Evolutionary conservation across 495 filamentous ascomycete genomes (phyloP).

Genomic region (Lepidopterella palustris): DNA sequence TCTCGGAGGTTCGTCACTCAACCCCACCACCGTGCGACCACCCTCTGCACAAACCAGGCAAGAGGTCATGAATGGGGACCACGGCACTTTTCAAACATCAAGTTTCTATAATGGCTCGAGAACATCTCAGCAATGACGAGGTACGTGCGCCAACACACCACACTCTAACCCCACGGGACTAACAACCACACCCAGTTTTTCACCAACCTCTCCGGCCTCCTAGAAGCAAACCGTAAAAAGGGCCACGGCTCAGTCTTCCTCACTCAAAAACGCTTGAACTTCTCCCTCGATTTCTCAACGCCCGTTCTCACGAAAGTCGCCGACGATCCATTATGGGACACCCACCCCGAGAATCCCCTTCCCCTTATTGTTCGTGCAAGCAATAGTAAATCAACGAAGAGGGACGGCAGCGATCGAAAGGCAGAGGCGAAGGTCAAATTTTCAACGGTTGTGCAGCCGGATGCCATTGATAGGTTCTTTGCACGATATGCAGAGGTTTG

Average conservation of each 20-base stretch:
- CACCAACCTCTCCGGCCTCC: constrained; percentile 63
- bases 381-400: constrained; percentile 57
- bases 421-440: constrained; percentile 64
- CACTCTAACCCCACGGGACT: constrained; percentile 13
- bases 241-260: constrained; percentile 73
- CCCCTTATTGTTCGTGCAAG: constrained; percentile 80
- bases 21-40: constrained; percentile 13
- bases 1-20: constrained; percentile 11
- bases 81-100: too few species aligned
- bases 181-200: constrained; percentile 64
- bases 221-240: constrained; percentile 59
- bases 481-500: constrained; percentile 83
- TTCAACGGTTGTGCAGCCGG: constrained; percentile 71
- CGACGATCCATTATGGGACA: constrained; percentile 47
- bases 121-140: constrained; percentile 66
- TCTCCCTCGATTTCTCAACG: constrained; percentile 18
- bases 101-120: constrained; percentile 44
- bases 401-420: constrained; percentile 37
- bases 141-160: constrained; percentile 39
- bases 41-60: constrained; percentile 6
- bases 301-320: constrained; percentile 25
- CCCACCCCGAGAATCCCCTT: constrained; percentile 49
- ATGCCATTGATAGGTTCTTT: constrained; percentile 74
- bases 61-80: too few species aligned
- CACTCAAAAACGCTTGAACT: constrained; percentile 65